Percentiles rank a stretch among this genome's conserved stretches.
Evolutionary conservation across 1,284 basidiomycete genomes (phyloP).

Genomic region (Sporisorium iseilematis-ciliati): DNA sequence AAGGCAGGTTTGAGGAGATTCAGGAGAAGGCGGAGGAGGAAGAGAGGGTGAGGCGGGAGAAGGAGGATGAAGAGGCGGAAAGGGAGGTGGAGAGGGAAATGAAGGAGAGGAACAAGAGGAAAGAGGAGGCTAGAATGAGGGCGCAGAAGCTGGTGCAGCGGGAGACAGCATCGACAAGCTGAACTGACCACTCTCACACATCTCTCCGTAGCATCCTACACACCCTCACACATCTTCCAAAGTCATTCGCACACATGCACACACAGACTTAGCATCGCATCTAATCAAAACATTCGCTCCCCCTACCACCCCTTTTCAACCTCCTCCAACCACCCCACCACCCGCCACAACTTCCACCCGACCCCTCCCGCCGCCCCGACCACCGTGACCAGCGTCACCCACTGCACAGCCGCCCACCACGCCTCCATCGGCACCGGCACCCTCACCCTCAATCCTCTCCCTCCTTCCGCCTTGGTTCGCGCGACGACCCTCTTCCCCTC

Average conservation of each 20-base stretch:
- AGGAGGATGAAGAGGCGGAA: slow-evolving; percentile 48
- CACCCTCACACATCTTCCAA: too few relatives aligned
- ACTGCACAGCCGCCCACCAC: slow-evolving; percentile 9
- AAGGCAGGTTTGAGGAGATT: slow-evolving; percentile 53
- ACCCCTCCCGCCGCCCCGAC: not conserved
- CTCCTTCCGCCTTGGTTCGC: not conserved
- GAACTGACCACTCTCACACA: too few relatives aligned
- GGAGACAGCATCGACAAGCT: too few relatives aligned
- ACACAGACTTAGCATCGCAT: not conserved
- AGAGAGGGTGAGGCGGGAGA: slow-evolving; percentile 22
- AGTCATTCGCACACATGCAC: slow-evolving; percentile 5
- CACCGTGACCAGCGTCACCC: slow-evolving; percentile 14
- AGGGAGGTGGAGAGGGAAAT: slow-evolving; percentile 40
- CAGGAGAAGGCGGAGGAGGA: slow-evolving; percentile 20
- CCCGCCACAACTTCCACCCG: slow-evolving; percentile 10
- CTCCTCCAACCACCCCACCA: slow-evolving; percentile 12
- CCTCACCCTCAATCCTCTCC: not conserved
- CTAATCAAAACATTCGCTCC: not conserved
- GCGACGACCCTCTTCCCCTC: not conserved
- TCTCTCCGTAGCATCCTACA: not conserved
- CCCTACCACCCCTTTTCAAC: slow-evolving; percentile 12
- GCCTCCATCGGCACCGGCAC: slow-evolving; percentile 7
- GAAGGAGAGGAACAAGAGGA: slow-evolving; percentile 33
- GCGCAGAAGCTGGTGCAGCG: slow-evolving; percentile 21
- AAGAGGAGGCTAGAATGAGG: slow-evolving; percentile 28